Evolutionary conservation across 108 stramenopile genomes (phyloP).

Genomic region (Nitzschia sp.): DNA sequence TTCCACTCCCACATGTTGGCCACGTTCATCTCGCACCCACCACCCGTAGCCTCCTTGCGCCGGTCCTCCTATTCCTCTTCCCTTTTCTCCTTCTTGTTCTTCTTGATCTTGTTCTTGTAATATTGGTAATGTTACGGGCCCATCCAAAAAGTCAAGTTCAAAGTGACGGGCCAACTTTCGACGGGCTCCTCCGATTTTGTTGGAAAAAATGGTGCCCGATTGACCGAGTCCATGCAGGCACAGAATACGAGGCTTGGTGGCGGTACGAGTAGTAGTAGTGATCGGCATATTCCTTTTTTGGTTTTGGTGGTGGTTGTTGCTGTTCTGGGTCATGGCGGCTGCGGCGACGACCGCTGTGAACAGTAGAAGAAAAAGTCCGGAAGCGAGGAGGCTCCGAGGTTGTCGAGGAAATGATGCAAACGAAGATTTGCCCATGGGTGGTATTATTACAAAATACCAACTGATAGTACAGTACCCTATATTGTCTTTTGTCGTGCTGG

Average conservation of each 20-base stretch:
- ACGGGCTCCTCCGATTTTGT: conserved; percentile 73
- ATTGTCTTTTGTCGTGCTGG: too few relatives aligned
- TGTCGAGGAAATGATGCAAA: too few relatives aligned
- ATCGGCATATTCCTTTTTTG: too few relatives aligned
- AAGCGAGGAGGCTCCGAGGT: too few relatives aligned
- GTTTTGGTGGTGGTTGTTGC: too few relatives aligned
- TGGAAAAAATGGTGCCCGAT: conserved; percentile 53
- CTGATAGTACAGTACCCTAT: too few relatives aligned
- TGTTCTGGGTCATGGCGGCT: too few relatives aligned
- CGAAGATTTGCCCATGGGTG: too few relatives aligned
- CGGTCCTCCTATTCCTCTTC: neutral
- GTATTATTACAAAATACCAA: too few relatives aligned
- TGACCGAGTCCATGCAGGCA: conserved; percentile 70
- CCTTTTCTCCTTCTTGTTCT: neutral
- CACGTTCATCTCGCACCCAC: conserved; percentile 54
- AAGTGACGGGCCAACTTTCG: conserved; percentile 57
- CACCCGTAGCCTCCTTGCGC: conserved; percentile 32
- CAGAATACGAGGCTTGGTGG: conserved; percentile 35
- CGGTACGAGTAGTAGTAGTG: neutral
- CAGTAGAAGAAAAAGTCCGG: too few relatives aligned
- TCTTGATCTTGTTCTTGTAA: too few relatives aligned
- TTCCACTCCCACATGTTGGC: conserved; percentile 39
- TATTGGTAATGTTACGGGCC: conserved; percentile 9
- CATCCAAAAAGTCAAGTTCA: conserved; percentile 65
- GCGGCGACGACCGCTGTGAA: too few relatives aligned